phyloP scores from a whole-genome alignment of 2,329 filamentous ascomycete genomes.

The Ambrosiella cleistominuta region DNA sequence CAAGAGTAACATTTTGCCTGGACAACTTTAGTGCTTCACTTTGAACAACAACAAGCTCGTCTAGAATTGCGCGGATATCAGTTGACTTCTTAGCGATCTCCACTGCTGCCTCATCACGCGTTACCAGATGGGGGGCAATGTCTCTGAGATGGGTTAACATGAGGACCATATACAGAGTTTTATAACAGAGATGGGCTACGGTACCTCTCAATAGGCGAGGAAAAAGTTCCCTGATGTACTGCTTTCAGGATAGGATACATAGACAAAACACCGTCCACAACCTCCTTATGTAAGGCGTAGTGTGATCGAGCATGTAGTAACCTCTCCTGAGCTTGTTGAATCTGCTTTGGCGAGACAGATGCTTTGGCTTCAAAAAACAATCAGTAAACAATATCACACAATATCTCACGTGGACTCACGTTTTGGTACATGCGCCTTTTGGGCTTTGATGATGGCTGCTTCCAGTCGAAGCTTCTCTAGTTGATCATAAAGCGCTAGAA shows the following conservation, averaged over 20 bases:
- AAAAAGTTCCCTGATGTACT: conserved; percentile 49
- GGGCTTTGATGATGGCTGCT: conserved; percentile 44
- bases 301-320: conserved; percentile 53
- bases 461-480: conserved; percentile 56
- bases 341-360: conserved; percentile 28
- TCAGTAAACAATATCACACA: background rate
- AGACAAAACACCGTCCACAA: conserved; percentile 49
- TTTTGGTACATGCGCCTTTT: conserved; percentile 13
- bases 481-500: conserved; percentile 53
- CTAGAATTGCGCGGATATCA: conserved; percentile 31
- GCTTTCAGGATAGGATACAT: conserved; percentile 63
- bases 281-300: conserved; percentile 51
- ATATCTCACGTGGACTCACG: conserved; percentile 5
- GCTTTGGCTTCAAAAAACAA: background rate
- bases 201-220: conserved; percentile 52
- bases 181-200: conserved; percentile 8
- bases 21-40: conserved; percentile 38
- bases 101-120: conserved; percentile 50
- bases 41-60: conserved; percentile 38
- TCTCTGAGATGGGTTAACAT: conserved; percentile 29
- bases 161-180: background rate
- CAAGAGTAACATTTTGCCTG: conserved; percentile 43
- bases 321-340: conserved; percentile 42
- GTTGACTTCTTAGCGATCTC: conserved; percentile 42
- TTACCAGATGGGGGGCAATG: conserved; percentile 46